Conservation (phyloP, 2,329 filamentous ascomycete genomes). For the Alternaria ventricosa region DNA sequence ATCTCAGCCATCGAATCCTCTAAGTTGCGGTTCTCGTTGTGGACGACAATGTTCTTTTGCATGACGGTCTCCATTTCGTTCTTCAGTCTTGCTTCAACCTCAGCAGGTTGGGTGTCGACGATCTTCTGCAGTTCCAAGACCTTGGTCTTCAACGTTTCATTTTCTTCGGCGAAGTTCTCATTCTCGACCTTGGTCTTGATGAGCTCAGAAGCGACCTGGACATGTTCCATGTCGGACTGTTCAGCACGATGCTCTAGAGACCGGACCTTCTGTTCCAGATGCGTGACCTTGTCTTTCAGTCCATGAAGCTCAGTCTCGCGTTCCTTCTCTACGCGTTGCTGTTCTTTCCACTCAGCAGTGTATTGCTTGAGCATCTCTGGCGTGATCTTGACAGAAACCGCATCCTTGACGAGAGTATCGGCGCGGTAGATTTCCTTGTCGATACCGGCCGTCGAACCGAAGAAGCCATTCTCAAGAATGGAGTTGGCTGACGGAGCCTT, state of each 20-base stretch:
- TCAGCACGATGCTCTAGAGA: constrained; percentile 87
- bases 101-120: constrained; percentile 86
- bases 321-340: constrained; percentile 80
- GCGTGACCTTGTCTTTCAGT: constrained; percentile 63
- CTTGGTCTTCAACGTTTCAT: constrained; percentile 84
- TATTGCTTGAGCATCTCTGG: constrained; percentile 83
- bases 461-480: constrained; percentile 95
- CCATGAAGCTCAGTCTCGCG: constrained; percentile 81
- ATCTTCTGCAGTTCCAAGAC: constrained; percentile 84
- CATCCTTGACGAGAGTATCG: constrained; percentile 90
- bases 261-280: constrained; percentile 77
- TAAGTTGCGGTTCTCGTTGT: constrained; percentile 86
- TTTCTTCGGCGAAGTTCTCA: constrained; percentile 84
- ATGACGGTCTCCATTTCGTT: constrained; percentile 90
- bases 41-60: constrained; percentile 89
- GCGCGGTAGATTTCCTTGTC: constrained; percentile 97
- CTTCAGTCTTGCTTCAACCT: constrained; percentile 82
- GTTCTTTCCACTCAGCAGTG: constrained; percentile 89
- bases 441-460: constrained; percentile 85
- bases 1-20: constrained; percentile 91
- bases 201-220: constrained; percentile 86
- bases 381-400: constrained; percentile 84
- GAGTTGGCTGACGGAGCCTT: constrained; percentile 90
- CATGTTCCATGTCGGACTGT: constrained; percentile 87
- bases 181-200: constrained; percentile 94